These are phyloP conservation scores for Exophiala spinifera DNA, from an alignment of 2,329 filamentous ascomycete genomes.

Conservation along the genomic window DNA sequence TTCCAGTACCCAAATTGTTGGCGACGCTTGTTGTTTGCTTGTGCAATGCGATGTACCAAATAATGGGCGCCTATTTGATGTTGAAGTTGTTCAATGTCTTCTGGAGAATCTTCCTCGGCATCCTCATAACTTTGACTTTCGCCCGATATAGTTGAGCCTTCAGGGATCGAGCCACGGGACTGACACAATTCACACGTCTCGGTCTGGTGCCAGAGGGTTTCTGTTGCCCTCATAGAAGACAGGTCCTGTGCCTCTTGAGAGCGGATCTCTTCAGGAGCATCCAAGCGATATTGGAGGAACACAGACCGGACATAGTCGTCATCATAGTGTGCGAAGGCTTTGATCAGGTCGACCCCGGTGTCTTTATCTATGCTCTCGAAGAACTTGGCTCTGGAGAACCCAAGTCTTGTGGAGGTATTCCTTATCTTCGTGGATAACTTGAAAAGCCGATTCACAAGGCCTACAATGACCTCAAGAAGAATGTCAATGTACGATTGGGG, in stretches of 20 bases:
- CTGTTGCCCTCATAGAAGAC: no score
- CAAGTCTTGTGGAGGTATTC: conserved; percentile 15
- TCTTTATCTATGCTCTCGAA: conserved; percentile 9
- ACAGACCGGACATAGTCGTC: conserved; percentile 9
- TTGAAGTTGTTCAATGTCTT: no score
- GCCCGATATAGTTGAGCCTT: no score
- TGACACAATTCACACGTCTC: no score
- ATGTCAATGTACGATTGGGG: background rate
- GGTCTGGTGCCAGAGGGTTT: no score
- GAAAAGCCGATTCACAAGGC: conserved; percentile 16
- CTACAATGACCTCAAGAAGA: conserved; percentile 7
- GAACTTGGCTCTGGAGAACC: conserved; percentile 8
- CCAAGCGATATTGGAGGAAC: conserved; percentile 2
- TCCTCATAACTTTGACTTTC: no score
- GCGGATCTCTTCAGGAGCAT: background rate
- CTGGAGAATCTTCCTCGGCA: no score
- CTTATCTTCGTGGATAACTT: conserved; percentile 19
- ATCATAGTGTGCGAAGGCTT: conserved; percentile 7
- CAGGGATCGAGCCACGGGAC: no score
- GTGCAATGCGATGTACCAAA: conserved; percentile 18
- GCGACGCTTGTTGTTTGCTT: conserved; percentile 17
- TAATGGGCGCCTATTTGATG: background rate
- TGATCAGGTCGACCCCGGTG: conserved; percentile 14
- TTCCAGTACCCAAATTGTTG: conserved; percentile 22
- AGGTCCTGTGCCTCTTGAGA: no score